Conservation (phyloP, 225 moss, liverwort and hornwort species). For the Thuidium tamariscinum region DNA sequence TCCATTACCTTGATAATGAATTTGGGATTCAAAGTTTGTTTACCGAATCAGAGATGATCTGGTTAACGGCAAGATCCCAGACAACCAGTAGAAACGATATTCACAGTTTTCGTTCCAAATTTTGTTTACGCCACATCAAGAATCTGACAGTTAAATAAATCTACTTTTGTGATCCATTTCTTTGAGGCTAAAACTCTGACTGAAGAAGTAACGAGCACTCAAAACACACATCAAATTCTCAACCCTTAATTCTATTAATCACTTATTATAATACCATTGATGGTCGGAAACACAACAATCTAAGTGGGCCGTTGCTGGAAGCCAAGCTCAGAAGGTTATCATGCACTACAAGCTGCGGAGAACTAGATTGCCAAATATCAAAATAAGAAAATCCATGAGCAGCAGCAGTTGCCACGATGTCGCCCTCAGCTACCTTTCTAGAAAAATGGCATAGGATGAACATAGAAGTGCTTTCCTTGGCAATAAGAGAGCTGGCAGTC, state of each 20-base stretch:
- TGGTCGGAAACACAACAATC: constrained; percentile 34
- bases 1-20: background rate
- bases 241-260: background rate
- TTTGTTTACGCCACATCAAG: background rate
- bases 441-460: constrained; percentile 69
- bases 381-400: constrained; percentile 46
- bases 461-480: constrained; percentile 18
- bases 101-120: background rate
- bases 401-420: constrained; percentile 51
- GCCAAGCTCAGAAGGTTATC: constrained; percentile 4
- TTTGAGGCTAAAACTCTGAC: background rate
- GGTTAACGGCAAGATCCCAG: background rate
- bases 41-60: background rate
- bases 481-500: constrained; percentile 54
- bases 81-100: background rate
- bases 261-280: background rate
- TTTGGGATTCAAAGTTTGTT: background rate
- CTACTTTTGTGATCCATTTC: background rate
- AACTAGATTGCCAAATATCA: constrained; percentile 17
- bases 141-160: background rate
- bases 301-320: constrained; percentile 11
- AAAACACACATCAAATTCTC: background rate
- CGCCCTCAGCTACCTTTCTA: constrained; percentile 53
- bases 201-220: background rate
- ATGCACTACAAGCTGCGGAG: constrained; percentile 11